Base-by-base conservation (phyloP, 2,329 filamentous ascomycete genomes). In the Geosmithia flava region DNA sequence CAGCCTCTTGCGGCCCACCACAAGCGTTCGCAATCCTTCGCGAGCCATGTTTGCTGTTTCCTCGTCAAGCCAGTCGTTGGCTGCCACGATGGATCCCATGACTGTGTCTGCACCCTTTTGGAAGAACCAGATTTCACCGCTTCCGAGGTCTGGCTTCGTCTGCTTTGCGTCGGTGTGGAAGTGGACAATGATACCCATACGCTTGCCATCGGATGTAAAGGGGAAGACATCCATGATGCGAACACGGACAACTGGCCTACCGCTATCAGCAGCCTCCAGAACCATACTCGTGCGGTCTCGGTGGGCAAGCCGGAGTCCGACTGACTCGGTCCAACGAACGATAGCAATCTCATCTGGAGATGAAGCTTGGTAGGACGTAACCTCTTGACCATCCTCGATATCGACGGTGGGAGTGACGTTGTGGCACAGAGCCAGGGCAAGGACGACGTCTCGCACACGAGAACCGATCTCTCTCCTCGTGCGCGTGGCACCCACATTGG, bases 31-130 rank as follows among this genome's bases (percentile, higher is more conserved):
- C 46, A 98, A 71, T 40, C 93, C 93, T 71, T 98, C 94, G 45
- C 93, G 82, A 6, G 94, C 94, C 94, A 98, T 98, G 62, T 98
- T 98, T n/a, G 88, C 87, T 0, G 93, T 97, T 64, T 98, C 93
- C 64, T 98, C 93, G 55, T 98, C 93, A 0, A 98, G 80, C 94
- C 93, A 98, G 68, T 98, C 93, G 59, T 97, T 98, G 17, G 90
- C 81, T 7, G 85, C 87, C 37, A 98, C 93, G 54, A 98, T 97
- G 3, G 83, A 77, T n/a, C 83, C 80, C 94, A 98, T 98, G 53
- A 98, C 91, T 0, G 93, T 97, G 62, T 98, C 94, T 2, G 93
- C 94, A 52, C 93, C 93, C 66, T 98, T 98, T 59, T 98, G 90
- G 60, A 91, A 97, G 68, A 98, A 98, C 86, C 91, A 96, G 29